Evolutionary conservation across 2,329 filamentous ascomycete species (phyloP), one percentile per base, ranked within the genome.

Genomic region (Colletotrichum spaethianum): DNA sequence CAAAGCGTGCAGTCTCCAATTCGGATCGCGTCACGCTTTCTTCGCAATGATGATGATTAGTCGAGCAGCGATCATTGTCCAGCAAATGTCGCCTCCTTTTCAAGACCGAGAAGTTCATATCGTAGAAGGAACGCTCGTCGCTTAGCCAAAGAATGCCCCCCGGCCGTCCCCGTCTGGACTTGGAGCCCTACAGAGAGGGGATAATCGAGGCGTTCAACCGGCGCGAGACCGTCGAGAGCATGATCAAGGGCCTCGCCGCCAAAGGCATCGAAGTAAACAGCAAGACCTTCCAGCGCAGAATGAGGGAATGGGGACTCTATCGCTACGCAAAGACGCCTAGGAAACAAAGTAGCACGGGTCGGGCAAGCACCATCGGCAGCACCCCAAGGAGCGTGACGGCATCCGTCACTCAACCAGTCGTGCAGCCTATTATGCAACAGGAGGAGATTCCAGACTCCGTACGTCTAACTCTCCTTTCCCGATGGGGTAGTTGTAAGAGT

Each of bases 401-500:
- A n/a, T 20, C 44, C 46, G 26, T 44, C 44, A 46, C 26, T 12
- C 26, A 31, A 28, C 46, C 64, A 12, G 23, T 14, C 23, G 31
- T 63, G 38, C 65, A 63, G 38, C 57, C 56, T 38, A 50, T 68
- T 38, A 56, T 26, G 63, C 50, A 40, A 31, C 57, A 23, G 23
- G 57, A 33, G 28, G 67, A 70, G 62, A 66, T 66, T 26, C 67
- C 68, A 11, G 68, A 61, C 63, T 71, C 56, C 55, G 68, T 71
- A 67, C 36, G 68, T 71, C 38, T 14, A 3, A 16, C 26, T 48
- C 31, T 31, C 67, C 48, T 28, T 71, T 61, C 68, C 64, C 50
- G n/a, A 71, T 71, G 55, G 40, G 68, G 68, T 61, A 71, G 67
- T 48, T 71, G 63, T 56, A 71, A 62, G n/a, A 71, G 68, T 67